Base-by-base conservation (phyloP, 2,329 filamentous ascomycete species). In the Sporothrix mexicana region DNA sequence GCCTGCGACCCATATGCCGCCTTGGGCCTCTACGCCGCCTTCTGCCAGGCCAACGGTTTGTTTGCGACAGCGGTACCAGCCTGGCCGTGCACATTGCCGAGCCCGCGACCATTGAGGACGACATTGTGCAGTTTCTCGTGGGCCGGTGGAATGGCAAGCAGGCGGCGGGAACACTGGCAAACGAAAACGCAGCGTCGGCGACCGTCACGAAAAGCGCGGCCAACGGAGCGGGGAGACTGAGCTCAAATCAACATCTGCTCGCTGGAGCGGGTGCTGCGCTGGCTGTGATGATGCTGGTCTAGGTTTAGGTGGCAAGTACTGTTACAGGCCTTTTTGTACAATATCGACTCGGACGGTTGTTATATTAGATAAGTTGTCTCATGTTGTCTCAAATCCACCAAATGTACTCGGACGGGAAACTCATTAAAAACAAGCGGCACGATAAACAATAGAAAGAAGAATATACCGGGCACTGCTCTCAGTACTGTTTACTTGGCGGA, bases 51-150 rank as follows among this genome's bases (percentile, higher is more conserved):
- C 51, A 30, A 57, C 67, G 67, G 57, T 30, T 13, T 69, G 9
- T 69, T 43, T 69, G 67, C 67, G 67, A 69, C 67, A 62, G 59
- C 59, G 59, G 59, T 17, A 43, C 59, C 59, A 62, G 59, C 59
- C 2, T 5, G 4, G 3, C 8, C 30, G 12, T 62, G 15, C 59
- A 62, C 59, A n/a, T 10, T 9, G n/a, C 10, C 36, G 59, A 62
- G 59, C 59, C 30, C 30, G 9, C 43, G 7, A 62, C 59, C 8
- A 43, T 43, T n/a, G 8, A 62, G 59, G 17, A 62, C 36, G 25
- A 43, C 25, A 36, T 62, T n/a, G 17, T 9, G 17, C 59, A 62
- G 59, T 62, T 62, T 20, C 1, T 62, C 7, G 17, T 62, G 2
- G 59, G 43, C 36, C 30, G 30, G 30, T 62, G 59, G 59, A 10